Evolutionary conservation across 2,329 filamentous ascomycete genomes (phyloP), one percentile per base, ranked within the genome.

Genomic region (Sporothrix variecibatus): DNA sequence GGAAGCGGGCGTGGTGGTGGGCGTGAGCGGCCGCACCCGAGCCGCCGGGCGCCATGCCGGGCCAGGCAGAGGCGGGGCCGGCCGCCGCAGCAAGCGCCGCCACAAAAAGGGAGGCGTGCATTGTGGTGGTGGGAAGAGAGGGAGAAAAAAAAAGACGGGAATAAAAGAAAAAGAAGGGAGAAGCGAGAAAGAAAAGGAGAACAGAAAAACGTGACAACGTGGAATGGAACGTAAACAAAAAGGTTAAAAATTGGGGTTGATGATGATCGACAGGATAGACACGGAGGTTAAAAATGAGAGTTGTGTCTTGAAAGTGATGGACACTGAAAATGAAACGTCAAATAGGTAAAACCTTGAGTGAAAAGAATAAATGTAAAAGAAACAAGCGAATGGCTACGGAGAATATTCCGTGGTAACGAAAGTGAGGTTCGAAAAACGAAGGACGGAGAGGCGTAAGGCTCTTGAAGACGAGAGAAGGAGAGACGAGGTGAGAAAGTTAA

Each of bases 21-120:
- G 40, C 43, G 56, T 70, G 70, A 26, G 62, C 73, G 1, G 46
- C 64, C 7, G 40, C 64, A n/a, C 64, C 71, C 3, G 23, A 26
- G n/a, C 31, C 70, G 23, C 70, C 71, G 49, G 74, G 34, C 5
- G 23, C 64, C 75, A 76, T 76, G 65, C 75, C 75, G 15, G 75
- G 73, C 70, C 74, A 76, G 23, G 73, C 75, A 23, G 69, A 71
- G 49, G 56, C 74, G 6, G 73, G 72, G 17, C 69, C 72, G 67
- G 72, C 75, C 28, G 72, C 75, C 3, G 71, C 72, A 26, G 58
- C 64, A 12, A 74, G 65, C 1, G 73, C 75, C 9, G 67, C 43
- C 58, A 74, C 11, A 38, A 74, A 8, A 9, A 71, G 38, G 5
- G 72, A 51, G 65, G 68, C 43, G 17, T 73, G 73, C 74, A 76